Evolutionary conservation across 176 grass and related monocot genomes (phyloP).

Genomic region (Aegilops sharonensis): DNA sequence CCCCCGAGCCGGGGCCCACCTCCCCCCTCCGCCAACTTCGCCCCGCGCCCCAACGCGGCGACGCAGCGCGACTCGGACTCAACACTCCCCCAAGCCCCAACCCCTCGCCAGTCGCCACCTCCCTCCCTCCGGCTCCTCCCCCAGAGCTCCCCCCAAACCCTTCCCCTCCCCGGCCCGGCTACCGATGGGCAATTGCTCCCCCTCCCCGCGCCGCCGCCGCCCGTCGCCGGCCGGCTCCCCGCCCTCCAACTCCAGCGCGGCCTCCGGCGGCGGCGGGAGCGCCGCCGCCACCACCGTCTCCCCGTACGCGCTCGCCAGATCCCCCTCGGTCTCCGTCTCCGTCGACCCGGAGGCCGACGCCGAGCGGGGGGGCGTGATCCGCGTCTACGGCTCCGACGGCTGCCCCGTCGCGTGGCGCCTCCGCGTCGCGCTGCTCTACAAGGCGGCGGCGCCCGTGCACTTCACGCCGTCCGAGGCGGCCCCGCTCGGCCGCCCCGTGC

Average conservation of each 20-base stretch:
- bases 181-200: conserved; percentile 58
- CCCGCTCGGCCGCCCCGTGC: conserved; percentile 68
- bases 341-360: not conserved
- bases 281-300: conserved; percentile 17
- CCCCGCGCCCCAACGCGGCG: conserved; percentile 21
- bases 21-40: conserved; percentile 27
- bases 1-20: conserved; percentile 21
- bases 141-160: conserved; percentile 2
- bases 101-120: not conserved
- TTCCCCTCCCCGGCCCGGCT: not conserved
- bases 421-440: conserved; percentile 89
- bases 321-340: conserved; percentile 38
- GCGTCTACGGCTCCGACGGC: conserved; percentile 78
- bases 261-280: not conserved
- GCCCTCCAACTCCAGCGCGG: conserved; percentile 1
- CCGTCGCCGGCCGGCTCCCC: conserved; percentile 30
- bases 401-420: conserved; percentile 72
- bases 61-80: not conserved
- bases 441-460: conserved; percentile 65
- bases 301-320: conserved; percentile 41
- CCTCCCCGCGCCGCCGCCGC: conserved; percentile 47
- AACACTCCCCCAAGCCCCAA: not conserved
- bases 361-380: conserved; percentile 39
- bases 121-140: conserved; percentile 6
- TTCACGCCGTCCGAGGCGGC: conserved; percentile 77